Evolutionary conservation across 306 rosid genomes (phyloP).

Genomic region (Vachellia collinsii): DNA sequence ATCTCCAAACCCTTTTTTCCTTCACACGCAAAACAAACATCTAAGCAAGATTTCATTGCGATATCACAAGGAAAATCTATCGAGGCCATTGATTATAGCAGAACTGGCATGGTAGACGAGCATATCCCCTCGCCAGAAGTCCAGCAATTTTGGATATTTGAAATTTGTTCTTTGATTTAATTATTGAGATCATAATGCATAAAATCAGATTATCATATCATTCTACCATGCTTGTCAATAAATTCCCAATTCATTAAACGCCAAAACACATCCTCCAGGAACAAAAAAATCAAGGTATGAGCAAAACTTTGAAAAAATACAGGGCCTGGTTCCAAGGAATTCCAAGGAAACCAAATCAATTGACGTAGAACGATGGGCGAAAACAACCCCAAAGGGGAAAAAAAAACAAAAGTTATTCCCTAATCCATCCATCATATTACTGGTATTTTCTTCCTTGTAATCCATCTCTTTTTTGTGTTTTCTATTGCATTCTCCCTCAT

Average conservation of each 20-base stretch:
- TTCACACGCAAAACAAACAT: too few relatives aligned
- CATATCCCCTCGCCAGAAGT: neutral
- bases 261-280: neutral
- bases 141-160: neutral
- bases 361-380: slow-evolving; percentile 4
- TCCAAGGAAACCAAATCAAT: slow-evolving; percentile 32
- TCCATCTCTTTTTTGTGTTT: slow-evolving; percentile 68
- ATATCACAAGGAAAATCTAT: too few relatives aligned
- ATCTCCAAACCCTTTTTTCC: too few relatives aligned
- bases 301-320: neutral
- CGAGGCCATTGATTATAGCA: neutral
- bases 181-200: neutral
- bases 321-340: neutral
- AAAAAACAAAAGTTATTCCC: neutral
- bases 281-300: neutral
- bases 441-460: slow-evolving; percentile 51
- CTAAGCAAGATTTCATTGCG: too few relatives aligned
- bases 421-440: slow-evolving; percentile 44
- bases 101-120: neutral
- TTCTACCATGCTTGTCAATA: neutral
- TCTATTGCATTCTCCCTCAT: slow-evolving; percentile 75
- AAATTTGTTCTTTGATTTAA: neutral
- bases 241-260: neutral
- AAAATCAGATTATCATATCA: neutral
- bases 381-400: neutral